phyloP scores from a whole-genome alignment of 179 eudicot species.

The Pouteria campechiana region DNA sequence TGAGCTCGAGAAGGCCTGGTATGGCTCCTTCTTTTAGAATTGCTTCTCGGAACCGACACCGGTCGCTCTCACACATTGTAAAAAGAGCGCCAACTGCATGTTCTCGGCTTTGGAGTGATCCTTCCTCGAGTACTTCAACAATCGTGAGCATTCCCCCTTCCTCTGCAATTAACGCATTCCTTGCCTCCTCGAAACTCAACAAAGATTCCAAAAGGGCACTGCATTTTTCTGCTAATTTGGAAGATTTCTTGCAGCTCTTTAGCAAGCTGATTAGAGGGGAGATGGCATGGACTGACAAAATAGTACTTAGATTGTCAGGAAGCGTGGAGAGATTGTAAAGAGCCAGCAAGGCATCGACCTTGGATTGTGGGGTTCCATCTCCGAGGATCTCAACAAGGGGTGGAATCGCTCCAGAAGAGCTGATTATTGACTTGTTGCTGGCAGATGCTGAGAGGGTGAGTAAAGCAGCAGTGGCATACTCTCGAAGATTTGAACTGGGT shows the following conservation, averaged over 20 bases:
- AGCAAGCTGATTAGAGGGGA: conserved; percentile 52
- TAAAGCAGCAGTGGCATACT: conserved; percentile 72
- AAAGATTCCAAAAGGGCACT: conserved; percentile 75
- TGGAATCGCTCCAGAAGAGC: conserved; percentile 70
- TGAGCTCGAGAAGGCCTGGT: conserved; percentile 89
- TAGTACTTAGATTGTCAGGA: conserved; percentile 28
- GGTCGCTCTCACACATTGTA: conserved; percentile 67
- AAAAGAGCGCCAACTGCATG: conserved; percentile 85
- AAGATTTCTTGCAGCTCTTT: conserved; percentile 54
- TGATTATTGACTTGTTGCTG: conserved; percentile 61
- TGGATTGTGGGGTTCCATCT: conserved; percentile 55
- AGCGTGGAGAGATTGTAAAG: conserved; percentile 84
- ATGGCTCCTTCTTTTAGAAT: conserved; percentile 91
- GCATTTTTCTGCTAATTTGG: conserved; percentile 78
- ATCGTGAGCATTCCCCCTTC: conserved; percentile 87
- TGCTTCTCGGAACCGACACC: conserved; percentile 59
- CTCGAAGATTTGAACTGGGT: conserved; percentile 39
- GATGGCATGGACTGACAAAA: conserved; percentile 52
- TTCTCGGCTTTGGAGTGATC: conserved; percentile 73
- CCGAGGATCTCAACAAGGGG: conserved; percentile 58
- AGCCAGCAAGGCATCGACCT: conserved; percentile 74
- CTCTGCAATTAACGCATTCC: conserved; percentile 47
- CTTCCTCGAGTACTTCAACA: conserved; percentile 79
- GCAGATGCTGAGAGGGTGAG: conserved; percentile 93
- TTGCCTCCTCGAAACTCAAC: conserved; percentile 45